A percentile compares a stretch with the other conserved stretches of the same genome.
These are phyloP conservation scores for Blastomyces percursus DNA, from an alignment of 2,329 filamentous ascomycete species.

Conservation along the genomic window DNA sequence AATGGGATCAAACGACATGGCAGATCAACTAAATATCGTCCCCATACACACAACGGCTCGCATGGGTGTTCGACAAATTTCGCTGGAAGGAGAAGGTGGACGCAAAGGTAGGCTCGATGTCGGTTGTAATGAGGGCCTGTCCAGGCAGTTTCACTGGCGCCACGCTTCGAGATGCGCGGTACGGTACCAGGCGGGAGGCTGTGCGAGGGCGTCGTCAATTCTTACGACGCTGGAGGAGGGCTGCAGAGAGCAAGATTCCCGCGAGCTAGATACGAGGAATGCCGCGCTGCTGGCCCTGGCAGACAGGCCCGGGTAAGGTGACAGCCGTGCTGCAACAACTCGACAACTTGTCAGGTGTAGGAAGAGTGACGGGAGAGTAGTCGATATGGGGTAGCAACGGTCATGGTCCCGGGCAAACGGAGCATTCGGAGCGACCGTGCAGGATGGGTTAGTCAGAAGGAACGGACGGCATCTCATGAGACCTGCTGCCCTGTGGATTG, in stretches of 20 bases:
- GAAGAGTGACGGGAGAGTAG: neutral
- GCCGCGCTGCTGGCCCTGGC: neutral
- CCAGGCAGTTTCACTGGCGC: neutral
- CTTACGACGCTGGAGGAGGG: neutral
- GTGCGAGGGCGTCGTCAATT: neutral
- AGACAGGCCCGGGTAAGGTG: neutral
- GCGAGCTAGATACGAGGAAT: neutral
- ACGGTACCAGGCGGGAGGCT: neutral
- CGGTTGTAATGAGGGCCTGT: neutral
- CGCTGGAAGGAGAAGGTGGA: neutral
- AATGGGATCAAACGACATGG: conserved; percentile 34
- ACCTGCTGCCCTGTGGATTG: neutral
- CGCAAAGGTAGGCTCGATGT: neutral
- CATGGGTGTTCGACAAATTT: neutral
- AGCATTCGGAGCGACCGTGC: neutral
- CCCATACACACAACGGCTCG: conserved; percentile 22
- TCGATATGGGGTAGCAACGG: neutral
- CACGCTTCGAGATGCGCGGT: neutral
- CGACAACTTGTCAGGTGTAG: neutral
- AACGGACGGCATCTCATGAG: neutral
- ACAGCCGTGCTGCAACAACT: neutral
- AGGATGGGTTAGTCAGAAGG: neutral
- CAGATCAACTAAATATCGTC: conserved; percentile 23
- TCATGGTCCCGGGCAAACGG: neutral
- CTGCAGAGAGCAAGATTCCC: too few species aligned